Conservation (phyloP, 2,329 filamentous ascomycete species). For the Davidsoniella neocaledoniae region DNA sequence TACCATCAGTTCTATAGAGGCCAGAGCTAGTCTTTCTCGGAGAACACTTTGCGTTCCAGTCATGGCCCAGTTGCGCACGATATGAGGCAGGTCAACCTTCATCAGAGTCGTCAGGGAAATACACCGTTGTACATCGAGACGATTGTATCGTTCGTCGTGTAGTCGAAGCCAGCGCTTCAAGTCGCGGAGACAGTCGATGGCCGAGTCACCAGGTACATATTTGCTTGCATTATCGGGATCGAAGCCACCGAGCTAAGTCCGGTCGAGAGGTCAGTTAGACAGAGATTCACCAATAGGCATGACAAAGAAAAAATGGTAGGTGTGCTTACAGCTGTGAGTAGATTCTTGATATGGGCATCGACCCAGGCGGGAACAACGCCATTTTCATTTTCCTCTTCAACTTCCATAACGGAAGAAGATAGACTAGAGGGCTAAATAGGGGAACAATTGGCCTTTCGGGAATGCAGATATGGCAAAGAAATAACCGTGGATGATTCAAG, state of each 20-base stretch:
- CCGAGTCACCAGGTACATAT: slow-evolving; percentile 87
- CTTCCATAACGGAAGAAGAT: not conserved
- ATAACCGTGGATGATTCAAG: too few relatives aligned
- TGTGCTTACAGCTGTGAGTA: slow-evolving; percentile 70
- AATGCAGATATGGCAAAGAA: not conserved
- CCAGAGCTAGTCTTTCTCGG: slow-evolving; percentile 63
- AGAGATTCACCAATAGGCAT: slow-evolving; percentile 10
- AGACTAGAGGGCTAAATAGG: not conserved
- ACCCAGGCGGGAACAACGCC: slow-evolving; percentile 79
- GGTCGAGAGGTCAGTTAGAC: slow-evolving; percentile 13
- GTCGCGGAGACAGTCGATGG: slow-evolving; percentile 78
- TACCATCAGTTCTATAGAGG: slow-evolving; percentile 78
- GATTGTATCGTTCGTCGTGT: slow-evolving; percentile 83
- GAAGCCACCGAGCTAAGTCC: slow-evolving; percentile 60
- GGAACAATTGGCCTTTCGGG: not conserved
- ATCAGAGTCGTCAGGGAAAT: slow-evolving; percentile 86
- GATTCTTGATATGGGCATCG: slow-evolving; percentile 79
- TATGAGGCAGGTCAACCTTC: slow-evolving; percentile 75
- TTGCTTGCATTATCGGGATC: slow-evolving; percentile 62
- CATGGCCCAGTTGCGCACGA: slow-evolving; percentile 67
- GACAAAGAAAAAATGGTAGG: not conserved
- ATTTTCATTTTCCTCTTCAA: slow-evolving; percentile 16
- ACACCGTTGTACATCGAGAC: slow-evolving; percentile 87
- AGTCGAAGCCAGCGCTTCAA: slow-evolving; percentile 89
- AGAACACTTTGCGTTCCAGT: slow-evolving; percentile 55